A percentile compares a stretch with the other conserved stretches of the same genome.
Evolutionary conservation across 208 protist species (phyloP).

Genomic region (Leishmania gerbilli): DNA sequence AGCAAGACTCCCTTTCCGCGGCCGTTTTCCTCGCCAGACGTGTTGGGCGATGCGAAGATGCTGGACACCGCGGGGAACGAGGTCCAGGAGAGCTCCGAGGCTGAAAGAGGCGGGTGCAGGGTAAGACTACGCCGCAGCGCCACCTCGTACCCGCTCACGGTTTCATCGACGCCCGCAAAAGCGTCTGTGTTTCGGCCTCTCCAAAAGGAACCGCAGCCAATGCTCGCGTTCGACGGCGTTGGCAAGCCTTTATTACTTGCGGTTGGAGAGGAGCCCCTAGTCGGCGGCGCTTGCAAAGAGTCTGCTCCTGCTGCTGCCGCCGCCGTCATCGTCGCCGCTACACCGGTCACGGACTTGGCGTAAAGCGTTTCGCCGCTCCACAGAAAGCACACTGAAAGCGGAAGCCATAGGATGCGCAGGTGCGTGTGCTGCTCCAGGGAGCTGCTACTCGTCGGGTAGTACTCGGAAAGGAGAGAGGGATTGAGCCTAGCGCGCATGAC

Average conservation of each 20-base stretch:
- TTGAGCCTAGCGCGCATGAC: conserved; percentile 17
- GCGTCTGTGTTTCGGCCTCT: conserved; percentile 14
- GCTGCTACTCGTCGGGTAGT: conserved; percentile 51
- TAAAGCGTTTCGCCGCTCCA: conserved; percentile 29
- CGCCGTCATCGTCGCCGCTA: not conserved
- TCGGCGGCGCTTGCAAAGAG: not conserved
- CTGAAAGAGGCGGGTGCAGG: conserved; percentile 17
- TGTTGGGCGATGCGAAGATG: conserved; percentile 5
- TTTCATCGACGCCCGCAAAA: conserved; percentile 22
- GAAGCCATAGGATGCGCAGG: conserved; percentile 76
- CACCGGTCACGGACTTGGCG: not conserved
- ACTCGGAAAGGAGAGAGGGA: conserved; percentile 32
- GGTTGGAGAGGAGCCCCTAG: conserved; percentile 2
- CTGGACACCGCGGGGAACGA: conserved; percentile 11
- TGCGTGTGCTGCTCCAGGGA: conserved; percentile 61
- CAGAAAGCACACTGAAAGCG: conserved; percentile 53
- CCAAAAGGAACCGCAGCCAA: conserved; percentile 5
- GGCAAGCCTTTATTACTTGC: conserved; percentile 5
- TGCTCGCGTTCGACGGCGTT: conserved; percentile 10
- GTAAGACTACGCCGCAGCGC: conserved; percentile 30
- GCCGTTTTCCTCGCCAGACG: conserved; percentile 6
- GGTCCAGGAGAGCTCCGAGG: conserved; percentile 20
- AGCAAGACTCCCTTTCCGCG: not conserved
- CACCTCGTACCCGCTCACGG: conserved; percentile 30
- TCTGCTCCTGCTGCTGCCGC: not conserved